phyloP scores from a whole-genome alignment of 2,329 filamentous ascomycete species.

The Chrysosporium keratinophilum region DNA sequence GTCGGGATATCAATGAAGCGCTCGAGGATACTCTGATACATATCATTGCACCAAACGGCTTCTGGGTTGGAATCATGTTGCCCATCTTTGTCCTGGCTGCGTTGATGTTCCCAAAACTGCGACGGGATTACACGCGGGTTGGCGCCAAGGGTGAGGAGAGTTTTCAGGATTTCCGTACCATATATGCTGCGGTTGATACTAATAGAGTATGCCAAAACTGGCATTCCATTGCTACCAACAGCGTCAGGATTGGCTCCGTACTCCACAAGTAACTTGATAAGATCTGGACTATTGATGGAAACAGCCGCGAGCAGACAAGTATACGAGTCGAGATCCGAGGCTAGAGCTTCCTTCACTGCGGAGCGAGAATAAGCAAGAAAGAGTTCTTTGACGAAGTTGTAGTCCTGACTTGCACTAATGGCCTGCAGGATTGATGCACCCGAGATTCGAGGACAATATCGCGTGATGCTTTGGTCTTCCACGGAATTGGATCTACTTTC shows the following conservation, averaged over 20 bases:
- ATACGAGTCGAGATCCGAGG: constrained; percentile 6
- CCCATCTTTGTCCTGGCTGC: neutral
- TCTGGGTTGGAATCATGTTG: neutral
- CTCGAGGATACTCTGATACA: neutral
- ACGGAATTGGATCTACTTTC: neutral
- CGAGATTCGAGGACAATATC: neutral
- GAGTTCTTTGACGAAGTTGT: constrained; percentile 8
- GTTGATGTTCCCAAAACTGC: neutral
- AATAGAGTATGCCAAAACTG: constrained; percentile 14
- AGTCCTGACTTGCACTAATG: constrained; percentile 7
- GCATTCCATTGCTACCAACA: constrained; percentile 7
- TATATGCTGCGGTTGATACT: constrained; percentile 7
- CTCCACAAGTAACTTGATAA: constrained; percentile 13
- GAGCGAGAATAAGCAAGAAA: neutral
- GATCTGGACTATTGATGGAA: constrained; percentile 4
- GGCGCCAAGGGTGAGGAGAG: constrained; percentile 13
- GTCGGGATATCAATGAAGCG: constrained; percentile 4
- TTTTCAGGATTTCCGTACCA: constrained; percentile 6
- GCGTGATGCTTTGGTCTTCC: neutral
- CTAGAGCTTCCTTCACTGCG: constrained; percentile 2
- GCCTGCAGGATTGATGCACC: constrained; percentile 8
- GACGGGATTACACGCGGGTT: constrained; percentile 13
- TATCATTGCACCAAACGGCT: neutral
- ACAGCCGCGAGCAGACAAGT: constrained; percentile 13
- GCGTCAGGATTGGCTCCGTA: constrained; percentile 16